phyloP scores from a whole-genome alignment of 2,329 filamentous ascomycete genomes.

The Alternaria burnsii region DNA sequence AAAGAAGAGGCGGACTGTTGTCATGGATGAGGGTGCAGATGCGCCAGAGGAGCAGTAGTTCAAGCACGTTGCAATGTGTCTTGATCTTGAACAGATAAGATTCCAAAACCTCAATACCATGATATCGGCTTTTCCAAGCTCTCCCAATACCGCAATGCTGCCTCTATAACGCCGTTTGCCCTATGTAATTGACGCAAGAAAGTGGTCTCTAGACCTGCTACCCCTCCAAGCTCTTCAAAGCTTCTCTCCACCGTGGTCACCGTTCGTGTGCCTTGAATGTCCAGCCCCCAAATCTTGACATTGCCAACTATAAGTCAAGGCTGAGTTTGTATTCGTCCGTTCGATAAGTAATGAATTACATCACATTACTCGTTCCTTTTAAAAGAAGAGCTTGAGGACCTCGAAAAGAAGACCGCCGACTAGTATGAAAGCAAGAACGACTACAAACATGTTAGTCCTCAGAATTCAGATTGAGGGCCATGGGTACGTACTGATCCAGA shows the following conservation, averaged over 20 bases:
- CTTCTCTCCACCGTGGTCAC: neutral
- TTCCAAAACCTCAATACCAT: slow-evolving; percentile 3
- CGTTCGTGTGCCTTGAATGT: neutral
- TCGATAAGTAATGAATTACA: neutral
- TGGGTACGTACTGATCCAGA: slow-evolving; percentile 66
- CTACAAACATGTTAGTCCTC: slow-evolving; percentile 47
- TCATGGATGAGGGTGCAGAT: slow-evolving; percentile 39
- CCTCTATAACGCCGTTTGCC: slow-evolving; percentile 11
- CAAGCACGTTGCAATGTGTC: neutral
- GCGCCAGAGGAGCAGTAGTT: slow-evolving; percentile 17
- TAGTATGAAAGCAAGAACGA: slow-evolving; percentile 69
- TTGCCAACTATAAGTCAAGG: neutral
- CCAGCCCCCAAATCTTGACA: neutral
- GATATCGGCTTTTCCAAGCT: slow-evolving; percentile 1
- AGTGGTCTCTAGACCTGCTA: neutral
- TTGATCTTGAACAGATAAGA: slow-evolving; percentile 1
- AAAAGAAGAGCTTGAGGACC: slow-evolving; percentile 60
- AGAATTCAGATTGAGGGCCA: neutral
- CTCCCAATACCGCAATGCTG: neutral
- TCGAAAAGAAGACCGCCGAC: slow-evolving; percentile 69
- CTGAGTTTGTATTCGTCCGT: neutral
- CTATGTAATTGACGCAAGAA: slow-evolving; percentile 7
- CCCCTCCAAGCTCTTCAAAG: neutral
- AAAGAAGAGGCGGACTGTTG: slow-evolving; percentile 51
- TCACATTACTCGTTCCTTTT: slow-evolving; percentile 6